Percentiles rank a stretch among this genome's conserved stretches.
Conservation (phyloP, 2,329 filamentous ascomycete genomes). For the Pseudocercospora eumusae region DNA sequence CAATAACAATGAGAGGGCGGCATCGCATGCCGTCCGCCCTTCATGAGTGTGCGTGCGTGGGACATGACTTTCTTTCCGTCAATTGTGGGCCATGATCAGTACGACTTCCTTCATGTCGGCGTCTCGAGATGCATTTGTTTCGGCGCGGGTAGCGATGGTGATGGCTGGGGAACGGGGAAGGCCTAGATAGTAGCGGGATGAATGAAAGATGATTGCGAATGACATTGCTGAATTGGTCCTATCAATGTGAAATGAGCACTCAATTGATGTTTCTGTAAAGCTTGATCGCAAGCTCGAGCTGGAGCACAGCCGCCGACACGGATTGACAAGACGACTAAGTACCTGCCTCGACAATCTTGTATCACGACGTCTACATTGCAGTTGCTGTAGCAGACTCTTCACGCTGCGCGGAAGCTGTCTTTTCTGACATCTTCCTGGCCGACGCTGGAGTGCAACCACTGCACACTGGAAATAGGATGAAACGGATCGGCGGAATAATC, state of each 20-base stretch:
- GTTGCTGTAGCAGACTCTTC: too few species aligned
- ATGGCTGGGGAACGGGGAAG: neutral
- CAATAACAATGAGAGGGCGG: slow-evolving; percentile 34
- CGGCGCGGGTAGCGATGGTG: neutral
- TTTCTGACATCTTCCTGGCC: neutral
- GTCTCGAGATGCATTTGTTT: slow-evolving; percentile 10
- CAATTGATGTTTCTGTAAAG: neutral
- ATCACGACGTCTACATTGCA: too few species aligned
- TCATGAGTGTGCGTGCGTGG: slow-evolving; percentile 6
- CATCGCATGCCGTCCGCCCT: slow-evolving; percentile 21
- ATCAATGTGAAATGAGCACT: neutral
- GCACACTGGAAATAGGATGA: neutral
- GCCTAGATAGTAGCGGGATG: slow-evolving; percentile 2
- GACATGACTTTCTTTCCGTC: neutral
- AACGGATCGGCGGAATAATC: neutral
- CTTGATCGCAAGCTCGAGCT: too few species aligned
- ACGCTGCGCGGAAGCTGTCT: too few species aligned
- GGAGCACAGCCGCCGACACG: too few species aligned
- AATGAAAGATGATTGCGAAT: slow-evolving; percentile 4
- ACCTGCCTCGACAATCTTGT: too few species aligned
- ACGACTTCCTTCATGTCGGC: slow-evolving; percentile 11
- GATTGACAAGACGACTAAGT: too few species aligned
- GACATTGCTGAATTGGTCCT: too few species aligned
- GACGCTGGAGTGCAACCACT: neutral
- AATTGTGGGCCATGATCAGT: slow-evolving; percentile 3